These are phyloP conservation scores for Xylariaceae sp. DNA, from an alignment of 2,329 filamentous ascomycete species.

Conservation along the genomic window DNA sequence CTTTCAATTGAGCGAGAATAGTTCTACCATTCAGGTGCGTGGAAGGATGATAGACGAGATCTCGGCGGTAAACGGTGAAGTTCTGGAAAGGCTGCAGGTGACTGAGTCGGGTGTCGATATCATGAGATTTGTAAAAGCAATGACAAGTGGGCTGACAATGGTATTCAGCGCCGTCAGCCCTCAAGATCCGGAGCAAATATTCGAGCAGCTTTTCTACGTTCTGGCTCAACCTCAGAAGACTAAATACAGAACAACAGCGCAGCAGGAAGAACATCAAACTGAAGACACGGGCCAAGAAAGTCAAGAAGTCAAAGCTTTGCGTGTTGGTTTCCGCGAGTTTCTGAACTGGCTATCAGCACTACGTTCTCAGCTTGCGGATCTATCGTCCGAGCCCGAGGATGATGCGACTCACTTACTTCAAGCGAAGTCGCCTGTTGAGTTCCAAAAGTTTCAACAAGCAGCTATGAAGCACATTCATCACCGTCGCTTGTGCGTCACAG, in stretches of 20 bases:
- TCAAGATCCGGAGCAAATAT: background rate
- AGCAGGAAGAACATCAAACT: background rate
- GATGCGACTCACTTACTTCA: background rate
- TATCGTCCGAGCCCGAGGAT: background rate
- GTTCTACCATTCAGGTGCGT: no score
- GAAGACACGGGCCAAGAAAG: no score
- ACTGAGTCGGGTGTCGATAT: background rate
- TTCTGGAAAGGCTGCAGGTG: background rate
- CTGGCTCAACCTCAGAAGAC: background rate
- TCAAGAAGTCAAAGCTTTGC: no score
- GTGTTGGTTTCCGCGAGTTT: background rate
- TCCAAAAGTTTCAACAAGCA: background rate
- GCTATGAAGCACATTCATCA: background rate
- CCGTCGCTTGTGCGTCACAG: background rate
- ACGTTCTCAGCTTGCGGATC: background rate
- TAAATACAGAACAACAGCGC: background rate
- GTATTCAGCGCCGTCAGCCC: background rate
- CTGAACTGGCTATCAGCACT: background rate
- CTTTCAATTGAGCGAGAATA: background rate
- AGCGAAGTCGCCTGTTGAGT: background rate
- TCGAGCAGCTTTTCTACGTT: background rate
- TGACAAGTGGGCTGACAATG: background rate
- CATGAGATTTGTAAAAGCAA: background rate
- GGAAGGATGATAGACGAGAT: no score
- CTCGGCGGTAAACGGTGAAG: background rate